A percentile compares a stretch with the other conserved stretches of the same genome.
Evolutionary conservation across 1,284 basidiomycete species (phyloP).

Genomic region (Moesziomyces aphidis): DNA sequence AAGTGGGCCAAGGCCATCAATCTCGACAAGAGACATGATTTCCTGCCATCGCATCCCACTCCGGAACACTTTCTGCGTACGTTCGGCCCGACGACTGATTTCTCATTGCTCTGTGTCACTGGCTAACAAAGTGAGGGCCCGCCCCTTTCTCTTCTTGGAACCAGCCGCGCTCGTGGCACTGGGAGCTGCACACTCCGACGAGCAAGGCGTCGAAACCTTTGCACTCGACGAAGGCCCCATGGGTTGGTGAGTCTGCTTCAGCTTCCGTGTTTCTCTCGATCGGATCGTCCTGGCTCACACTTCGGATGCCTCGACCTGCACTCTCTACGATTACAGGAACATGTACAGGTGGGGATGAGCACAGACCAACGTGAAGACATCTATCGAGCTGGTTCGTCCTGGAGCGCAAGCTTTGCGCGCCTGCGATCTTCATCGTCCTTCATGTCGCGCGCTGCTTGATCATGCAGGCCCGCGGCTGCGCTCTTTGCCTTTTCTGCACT

Average conservation of each 20-base stretch:
- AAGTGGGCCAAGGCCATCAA: conserved; percentile 32
- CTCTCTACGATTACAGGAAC: conserved; percentile 48
- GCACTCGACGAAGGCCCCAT: conserved; percentile 42
- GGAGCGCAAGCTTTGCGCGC: conserved; percentile 30
- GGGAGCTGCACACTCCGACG: conserved; percentile 36
- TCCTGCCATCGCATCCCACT: conserved; percentile 39
- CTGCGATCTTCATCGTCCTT: conserved; percentile 48
- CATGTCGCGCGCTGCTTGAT: conserved; percentile 36
- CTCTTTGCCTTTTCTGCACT: conserved; percentile 46
- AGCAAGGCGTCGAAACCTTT: conserved; percentile 36
- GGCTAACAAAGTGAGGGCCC: not conserved
- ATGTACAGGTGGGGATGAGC: conserved; percentile 55
- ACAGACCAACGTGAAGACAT: too few species aligned
- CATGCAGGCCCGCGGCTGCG: conserved; percentile 49
- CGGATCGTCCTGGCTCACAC: not conserved
- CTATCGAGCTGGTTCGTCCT: conserved; percentile 18
- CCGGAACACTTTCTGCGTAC: conserved; percentile 52
- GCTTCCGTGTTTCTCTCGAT: too few species aligned
- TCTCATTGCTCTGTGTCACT: too few species aligned
- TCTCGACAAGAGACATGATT: conserved; percentile 34
- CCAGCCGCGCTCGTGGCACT: conserved; percentile 40
- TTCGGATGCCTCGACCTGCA: not conserved
- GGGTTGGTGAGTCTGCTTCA: conserved; percentile 40
- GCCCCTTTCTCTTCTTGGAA: too few species aligned
- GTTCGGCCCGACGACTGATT: conserved; percentile 1